These are phyloP conservation scores for Trichoderma asperellum DNA, from an alignment of 2,329 filamentous ascomycete species.

Conservation along the genomic window DNA sequence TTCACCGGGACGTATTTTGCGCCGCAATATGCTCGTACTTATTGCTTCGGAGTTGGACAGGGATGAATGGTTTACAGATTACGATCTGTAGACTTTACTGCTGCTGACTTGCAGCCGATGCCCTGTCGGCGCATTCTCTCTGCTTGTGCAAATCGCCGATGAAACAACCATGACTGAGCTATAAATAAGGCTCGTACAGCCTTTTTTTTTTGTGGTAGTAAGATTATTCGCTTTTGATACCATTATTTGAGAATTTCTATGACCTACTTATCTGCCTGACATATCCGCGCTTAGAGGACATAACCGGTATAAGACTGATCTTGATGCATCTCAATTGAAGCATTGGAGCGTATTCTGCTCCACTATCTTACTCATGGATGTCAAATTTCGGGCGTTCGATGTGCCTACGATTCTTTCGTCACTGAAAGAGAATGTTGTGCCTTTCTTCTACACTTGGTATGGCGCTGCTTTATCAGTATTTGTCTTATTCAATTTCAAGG, in stretches of 20 bases:
- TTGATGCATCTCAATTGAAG: background rate
- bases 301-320: background rate
- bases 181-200: background rate
- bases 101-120: background rate
- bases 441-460: background rate
- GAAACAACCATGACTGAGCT: background rate
- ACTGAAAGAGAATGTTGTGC: background rate
- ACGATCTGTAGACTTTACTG: background rate
- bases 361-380: background rate
- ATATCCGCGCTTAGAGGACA: background rate
- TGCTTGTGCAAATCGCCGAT: background rate
- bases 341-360: background rate
- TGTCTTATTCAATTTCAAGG: slow-evolving; percentile 10
- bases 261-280: background rate
- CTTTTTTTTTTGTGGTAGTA: background rate
- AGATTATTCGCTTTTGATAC: background rate
- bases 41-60: background rate
- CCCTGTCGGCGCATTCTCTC: background rate
- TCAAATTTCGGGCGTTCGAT: background rate
- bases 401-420: background rate
- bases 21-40: background rate
- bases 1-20: background rate
- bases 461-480: background rate
- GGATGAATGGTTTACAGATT: background rate
- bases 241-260: too few relatives aligned